Conservation (phyloP, 176 grass and related monocot species). For the Coix lacrymajobi region DNA sequence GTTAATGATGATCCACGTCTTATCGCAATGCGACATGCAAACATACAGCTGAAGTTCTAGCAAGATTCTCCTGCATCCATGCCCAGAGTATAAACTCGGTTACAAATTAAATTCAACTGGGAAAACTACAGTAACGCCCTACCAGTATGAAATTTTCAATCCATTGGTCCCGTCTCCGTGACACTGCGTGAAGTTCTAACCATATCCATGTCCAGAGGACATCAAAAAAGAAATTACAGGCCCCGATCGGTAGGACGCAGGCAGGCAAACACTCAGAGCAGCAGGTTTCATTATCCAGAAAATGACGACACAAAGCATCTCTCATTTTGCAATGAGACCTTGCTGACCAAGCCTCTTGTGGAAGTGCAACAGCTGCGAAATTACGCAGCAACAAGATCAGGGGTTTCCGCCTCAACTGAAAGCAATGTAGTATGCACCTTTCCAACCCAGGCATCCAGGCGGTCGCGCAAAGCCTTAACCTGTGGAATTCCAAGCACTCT, state of each 20-base stretch:
- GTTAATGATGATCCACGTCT: background rate
- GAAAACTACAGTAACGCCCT: conserved; percentile 26
- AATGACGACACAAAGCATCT: conserved; percentile 15
- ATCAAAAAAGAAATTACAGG: conserved; percentile 29
- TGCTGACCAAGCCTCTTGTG: conserved; percentile 6
- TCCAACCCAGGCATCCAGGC: conserved; percentile 73
- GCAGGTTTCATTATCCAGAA: conserved; percentile 24
- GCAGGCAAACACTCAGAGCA: conserved; percentile 14
- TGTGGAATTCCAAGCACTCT: conserved; percentile 82
- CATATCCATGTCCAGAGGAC: conserved; percentile 16
- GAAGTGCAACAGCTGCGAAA: background rate
- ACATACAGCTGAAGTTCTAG: background rate
- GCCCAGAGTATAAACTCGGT: conserved; percentile 29
- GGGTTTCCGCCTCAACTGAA: conserved; percentile 86
- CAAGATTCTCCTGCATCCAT: conserved; percentile 35
- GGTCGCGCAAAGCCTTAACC: conserved; percentile 69
- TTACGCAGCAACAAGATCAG: conserved; percentile 76
- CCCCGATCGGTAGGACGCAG: conserved; percentile 5
- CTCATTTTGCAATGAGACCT: conserved; percentile 15
- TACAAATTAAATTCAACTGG: conserved; percentile 33
- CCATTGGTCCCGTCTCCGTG: background rate
- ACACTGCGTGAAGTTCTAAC: conserved; percentile 12
- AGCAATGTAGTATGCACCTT: conserved; percentile 77
- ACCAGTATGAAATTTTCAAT: conserved; percentile 14
- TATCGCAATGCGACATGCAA: background rate